These are phyloP conservation scores for Ceratocystis harringtonii DNA, from an alignment of 2,329 filamentous ascomycete genomes.

Conservation along the genomic window DNA sequence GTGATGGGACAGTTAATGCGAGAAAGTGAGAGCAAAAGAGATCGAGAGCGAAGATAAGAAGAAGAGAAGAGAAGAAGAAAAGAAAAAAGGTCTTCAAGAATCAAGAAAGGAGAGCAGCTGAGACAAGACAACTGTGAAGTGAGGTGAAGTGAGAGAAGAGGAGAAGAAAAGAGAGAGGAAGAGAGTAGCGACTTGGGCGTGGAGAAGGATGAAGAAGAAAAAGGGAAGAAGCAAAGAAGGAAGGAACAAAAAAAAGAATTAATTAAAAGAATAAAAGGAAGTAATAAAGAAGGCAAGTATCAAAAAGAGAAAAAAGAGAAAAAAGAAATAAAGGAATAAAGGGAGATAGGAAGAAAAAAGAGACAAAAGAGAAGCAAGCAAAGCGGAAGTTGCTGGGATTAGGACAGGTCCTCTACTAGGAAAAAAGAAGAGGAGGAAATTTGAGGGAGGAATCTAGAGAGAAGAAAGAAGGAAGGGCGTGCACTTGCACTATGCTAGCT, in stretches of 20 bases:
- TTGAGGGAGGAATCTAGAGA: conserved; percentile 1
- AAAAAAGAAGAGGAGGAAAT: conserved; percentile 6
- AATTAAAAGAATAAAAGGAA: conserved; percentile 17
- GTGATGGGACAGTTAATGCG: not conserved
- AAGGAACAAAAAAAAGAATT: not conserved
- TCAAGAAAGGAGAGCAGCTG: conserved; percentile 14
- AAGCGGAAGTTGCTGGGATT: conserved; percentile 3
- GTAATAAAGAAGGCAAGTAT: conserved; percentile 9
- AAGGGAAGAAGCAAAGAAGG: conserved; percentile 10
- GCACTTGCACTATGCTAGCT: not conserved
- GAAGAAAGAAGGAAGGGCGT: conserved; percentile 6
- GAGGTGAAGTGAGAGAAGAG: conserved; percentile 12
- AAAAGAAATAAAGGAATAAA: not conserved
- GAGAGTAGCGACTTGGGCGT: conserved; percentile 12
- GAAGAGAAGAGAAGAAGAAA: not conserved
- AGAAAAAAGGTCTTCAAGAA: not conserved
- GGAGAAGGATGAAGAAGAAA: conserved; percentile 12
- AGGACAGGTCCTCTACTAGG: not conserved
- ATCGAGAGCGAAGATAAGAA: not conserved
- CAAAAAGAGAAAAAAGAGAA: conserved; percentile 17
- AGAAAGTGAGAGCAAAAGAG: not conserved
- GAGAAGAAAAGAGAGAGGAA: conserved; percentile 18
- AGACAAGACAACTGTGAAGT: not conserved
- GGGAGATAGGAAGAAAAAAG: conserved; percentile 19
- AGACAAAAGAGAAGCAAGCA: conserved; percentile 15